phyloP scores from a whole-genome alignment of 495 filamentous ascomycete genomes.

The Penicillium simplicissimum region DNA sequence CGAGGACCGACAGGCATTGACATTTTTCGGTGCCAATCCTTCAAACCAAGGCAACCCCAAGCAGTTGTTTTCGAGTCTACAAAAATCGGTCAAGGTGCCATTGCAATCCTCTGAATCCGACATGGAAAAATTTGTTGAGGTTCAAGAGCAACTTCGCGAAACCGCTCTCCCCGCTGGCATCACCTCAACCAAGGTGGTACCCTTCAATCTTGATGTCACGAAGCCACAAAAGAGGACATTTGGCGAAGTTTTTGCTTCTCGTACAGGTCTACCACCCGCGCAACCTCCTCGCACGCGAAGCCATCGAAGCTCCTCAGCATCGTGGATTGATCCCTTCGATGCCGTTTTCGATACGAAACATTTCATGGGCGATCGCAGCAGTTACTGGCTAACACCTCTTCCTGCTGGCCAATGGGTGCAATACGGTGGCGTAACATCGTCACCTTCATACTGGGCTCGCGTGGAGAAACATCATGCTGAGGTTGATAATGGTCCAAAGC shows the following conservation, averaged over 20 bases:
- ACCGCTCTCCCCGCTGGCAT: conserved; percentile 72
- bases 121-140: conserved; percentile 47
- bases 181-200: conserved; percentile 65
- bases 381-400: conserved; percentile 42
- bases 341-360: conserved; percentile 36
- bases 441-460: conserved; percentile 45
- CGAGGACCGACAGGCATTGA: conserved; percentile 62
- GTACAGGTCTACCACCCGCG: conserved; percentile 62
- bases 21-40: conserved; percentile 51
- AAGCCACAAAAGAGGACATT: conserved; percentile 60
- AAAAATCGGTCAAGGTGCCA: conserved; percentile 48
- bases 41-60: conserved; percentile 64
- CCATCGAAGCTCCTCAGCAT: conserved; percentile 26
- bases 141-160: conserved; percentile 56
- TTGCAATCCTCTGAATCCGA: conserved; percentile 40
- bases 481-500: conserved; percentile 10
- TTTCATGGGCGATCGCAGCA: conserved; percentile 43
- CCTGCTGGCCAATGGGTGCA: conserved; percentile 47
- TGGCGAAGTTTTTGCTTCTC: conserved; percentile 77
- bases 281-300: conserved; percentile 59
- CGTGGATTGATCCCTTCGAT: conserved; percentile 49
- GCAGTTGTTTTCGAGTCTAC: conserved; percentile 82
- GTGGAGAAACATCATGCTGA: conserved; percentile 36
- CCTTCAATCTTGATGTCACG: conserved; percentile 47
- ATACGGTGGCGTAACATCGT: conserved; percentile 46